A percentile compares a stretch with the other conserved stretches of the same genome.
Conservation (phyloP, 2,329 filamentous ascomycete species). For the Incumbomyces lentus region DNA sequence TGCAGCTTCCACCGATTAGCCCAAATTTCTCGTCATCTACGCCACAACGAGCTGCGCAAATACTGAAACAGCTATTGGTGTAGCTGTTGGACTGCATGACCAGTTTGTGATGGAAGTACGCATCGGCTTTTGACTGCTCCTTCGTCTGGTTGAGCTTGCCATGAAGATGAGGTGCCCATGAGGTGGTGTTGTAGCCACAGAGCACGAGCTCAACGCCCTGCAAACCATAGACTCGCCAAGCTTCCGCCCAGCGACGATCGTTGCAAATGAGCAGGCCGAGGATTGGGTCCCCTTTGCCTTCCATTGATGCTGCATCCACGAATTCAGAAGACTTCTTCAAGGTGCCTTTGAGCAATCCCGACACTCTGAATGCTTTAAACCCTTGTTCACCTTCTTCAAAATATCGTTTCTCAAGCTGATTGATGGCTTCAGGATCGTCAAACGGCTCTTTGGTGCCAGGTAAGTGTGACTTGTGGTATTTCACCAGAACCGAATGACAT, state of each 20-base stretch:
- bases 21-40: slow-evolving; percentile 42
- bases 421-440: slow-evolving; percentile 37
- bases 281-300: slow-evolving; percentile 40
- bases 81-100: slow-evolving; percentile 45
- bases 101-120: slow-evolving; percentile 43
- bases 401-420: slow-evolving; percentile 48
- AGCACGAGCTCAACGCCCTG: slow-evolving; percentile 41
- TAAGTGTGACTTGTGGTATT: slow-evolving; percentile 48
- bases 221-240: slow-evolving; percentile 43
- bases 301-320: slow-evolving; percentile 13
- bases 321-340: slow-evolving; percentile 25
- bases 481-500: slow-evolving; percentile 34
- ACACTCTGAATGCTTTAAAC: slow-evolving; percentile 44
- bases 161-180: slow-evolving; percentile 39
- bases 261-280: slow-evolving; percentile 48
- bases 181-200: slow-evolving; percentile 44
- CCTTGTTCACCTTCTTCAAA: slow-evolving; percentile 44
- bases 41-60: slow-evolving; percentile 41
- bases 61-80: slow-evolving; percentile 43
- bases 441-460: slow-evolving; percentile 45
- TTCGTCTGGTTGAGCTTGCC: slow-evolving; percentile 27
- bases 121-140: slow-evolving; percentile 37
- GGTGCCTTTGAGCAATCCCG: slow-evolving; percentile 32
- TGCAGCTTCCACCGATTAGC: slow-evolving; percentile 40
- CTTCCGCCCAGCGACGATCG: slow-evolving; percentile 45